A percentile compares a stretch with the other conserved stretches of the same genome.
These are phyloP conservation scores for Solanum pennellii DNA, from an alignment of 257 asterid species.

Conservation along the genomic window DNA sequence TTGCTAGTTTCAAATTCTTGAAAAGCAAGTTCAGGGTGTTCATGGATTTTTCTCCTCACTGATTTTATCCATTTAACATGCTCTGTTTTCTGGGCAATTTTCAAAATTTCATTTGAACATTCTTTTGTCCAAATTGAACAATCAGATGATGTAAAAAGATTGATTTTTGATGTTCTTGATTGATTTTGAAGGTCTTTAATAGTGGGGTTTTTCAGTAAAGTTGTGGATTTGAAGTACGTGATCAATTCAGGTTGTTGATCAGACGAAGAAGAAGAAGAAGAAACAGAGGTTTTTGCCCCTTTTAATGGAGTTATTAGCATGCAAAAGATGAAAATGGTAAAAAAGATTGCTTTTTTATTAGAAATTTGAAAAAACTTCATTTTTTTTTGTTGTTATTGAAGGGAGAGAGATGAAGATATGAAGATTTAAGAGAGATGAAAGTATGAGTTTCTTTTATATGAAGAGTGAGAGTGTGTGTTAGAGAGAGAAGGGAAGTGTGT, in stretches of 20 bases:
- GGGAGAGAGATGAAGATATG: not conserved
- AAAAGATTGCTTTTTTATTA: not conserved
- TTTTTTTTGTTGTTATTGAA: not conserved
- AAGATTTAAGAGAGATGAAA: not conserved
- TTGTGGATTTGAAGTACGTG: not conserved
- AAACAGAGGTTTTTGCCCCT: not conserved
- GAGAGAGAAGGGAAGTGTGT: not conserved
- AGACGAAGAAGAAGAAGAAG: not conserved
- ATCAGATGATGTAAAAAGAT: not conserved
- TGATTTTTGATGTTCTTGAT: not conserved
- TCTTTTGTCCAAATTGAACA: conserved; percentile 39
- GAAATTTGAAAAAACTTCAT: not conserved
- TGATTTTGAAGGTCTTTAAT: not conserved
- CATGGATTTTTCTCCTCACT: conserved; percentile 56
- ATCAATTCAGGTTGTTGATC: not conserved
- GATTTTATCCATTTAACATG: conserved; percentile 51
- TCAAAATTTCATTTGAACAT: conserved; percentile 40
- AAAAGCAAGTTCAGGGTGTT: conserved; percentile 81
- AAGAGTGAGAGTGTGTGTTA: not conserved
- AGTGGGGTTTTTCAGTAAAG: not conserved
- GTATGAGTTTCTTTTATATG: not conserved
- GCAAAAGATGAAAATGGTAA: not conserved
- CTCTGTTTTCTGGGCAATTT: conserved; percentile 26
- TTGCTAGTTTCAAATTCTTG: conserved; percentile 66
- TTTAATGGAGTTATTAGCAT: not conserved